Conservation (phyloP, 805 yeast species). For the Metahyphopichia silvanorum region DNA sequence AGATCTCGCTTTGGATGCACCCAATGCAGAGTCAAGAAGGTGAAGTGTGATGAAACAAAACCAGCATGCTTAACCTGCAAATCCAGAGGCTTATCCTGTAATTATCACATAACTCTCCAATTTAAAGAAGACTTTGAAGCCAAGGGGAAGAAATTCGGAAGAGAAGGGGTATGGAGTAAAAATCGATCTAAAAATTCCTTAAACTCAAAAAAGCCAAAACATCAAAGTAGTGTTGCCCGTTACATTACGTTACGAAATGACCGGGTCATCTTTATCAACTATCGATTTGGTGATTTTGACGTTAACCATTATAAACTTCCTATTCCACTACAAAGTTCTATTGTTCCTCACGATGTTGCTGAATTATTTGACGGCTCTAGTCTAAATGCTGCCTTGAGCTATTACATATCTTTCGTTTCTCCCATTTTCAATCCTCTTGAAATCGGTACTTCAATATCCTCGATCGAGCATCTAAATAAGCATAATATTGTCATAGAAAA, state of each 20-base stretch:
- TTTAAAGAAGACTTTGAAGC: constrained; percentile 23
- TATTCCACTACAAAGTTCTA: constrained; percentile 15
- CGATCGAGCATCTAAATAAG: neutral
- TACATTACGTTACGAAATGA: constrained; percentile 11
- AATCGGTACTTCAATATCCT: neutral
- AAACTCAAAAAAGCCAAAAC: constrained; percentile 9
- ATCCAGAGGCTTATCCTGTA: constrained; percentile 13
- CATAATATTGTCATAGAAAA: constrained; percentile 16
- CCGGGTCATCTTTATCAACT: constrained; percentile 16
- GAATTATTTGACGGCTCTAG: constrained; percentile 8
- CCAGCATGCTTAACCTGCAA: constrained; percentile 19
- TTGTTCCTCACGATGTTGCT: constrained; percentile 17
- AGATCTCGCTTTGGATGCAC: constrained; percentile 24
- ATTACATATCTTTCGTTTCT: constrained; percentile 21
- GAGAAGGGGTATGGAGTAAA: constrained; percentile 27
- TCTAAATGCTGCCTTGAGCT: constrained; percentile 19
- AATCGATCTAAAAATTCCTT: too few species aligned
- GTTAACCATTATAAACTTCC: constrained; percentile 4
- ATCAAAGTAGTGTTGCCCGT: constrained; percentile 3
- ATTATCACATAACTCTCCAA: constrained; percentile 17
- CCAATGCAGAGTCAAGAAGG: constrained; percentile 15
- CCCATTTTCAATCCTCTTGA: constrained; percentile 29
- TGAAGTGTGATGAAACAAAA: constrained; percentile 26
- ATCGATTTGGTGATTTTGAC: too few species aligned
- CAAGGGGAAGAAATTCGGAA: constrained; percentile 21